phyloP scores from a whole-genome alignment of 768 basidiomycete species.

The Boletellus sp. region DNA sequence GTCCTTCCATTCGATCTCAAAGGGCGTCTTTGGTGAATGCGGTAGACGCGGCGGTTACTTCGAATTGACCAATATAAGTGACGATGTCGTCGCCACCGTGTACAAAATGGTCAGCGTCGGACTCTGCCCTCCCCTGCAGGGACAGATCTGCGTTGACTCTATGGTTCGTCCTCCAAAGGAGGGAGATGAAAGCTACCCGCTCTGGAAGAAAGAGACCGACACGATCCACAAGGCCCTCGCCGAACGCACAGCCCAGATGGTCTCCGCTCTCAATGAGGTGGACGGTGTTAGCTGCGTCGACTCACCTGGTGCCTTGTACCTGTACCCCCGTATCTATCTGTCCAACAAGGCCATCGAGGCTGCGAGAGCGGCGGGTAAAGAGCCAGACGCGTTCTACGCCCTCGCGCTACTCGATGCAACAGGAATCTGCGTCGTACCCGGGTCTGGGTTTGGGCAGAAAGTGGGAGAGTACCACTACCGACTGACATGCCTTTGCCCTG shows the following conservation, averaged over 20 bases:
- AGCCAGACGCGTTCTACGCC: slow-evolving; percentile 88
- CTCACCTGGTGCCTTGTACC: slow-evolving; percentile 89
- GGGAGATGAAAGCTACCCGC: slow-evolving; percentile 69
- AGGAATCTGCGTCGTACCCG: slow-evolving; percentile 92
- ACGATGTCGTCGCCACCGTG: slow-evolving; percentile 76
- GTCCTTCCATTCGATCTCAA: slow-evolving; percentile 97
- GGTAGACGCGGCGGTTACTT: slow-evolving; percentile 97
- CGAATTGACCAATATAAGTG: slow-evolving; percentile 78
- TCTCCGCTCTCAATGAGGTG: slow-evolving; percentile 71
- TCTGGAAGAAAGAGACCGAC: slow-evolving; percentile 83
- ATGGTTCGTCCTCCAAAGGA: slow-evolving; percentile 86
- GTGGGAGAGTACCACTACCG: slow-evolving; percentile 89
- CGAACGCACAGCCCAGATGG: slow-evolving; percentile 68
- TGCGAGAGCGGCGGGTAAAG: slow-evolving; percentile 67
- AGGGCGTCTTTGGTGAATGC: slow-evolving; percentile 95
- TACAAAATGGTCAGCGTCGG: slow-evolving; percentile 96
- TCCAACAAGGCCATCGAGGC: slow-evolving; percentile 69
- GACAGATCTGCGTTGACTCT: slow-evolving; percentile 92
- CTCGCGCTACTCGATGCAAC: slow-evolving; percentile 80
- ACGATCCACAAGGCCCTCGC: slow-evolving; percentile 73
- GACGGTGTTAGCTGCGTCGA: slow-evolving; percentile 88
- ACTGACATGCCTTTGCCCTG: slow-evolving; percentile 91
- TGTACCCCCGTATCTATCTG: slow-evolving; percentile 82
- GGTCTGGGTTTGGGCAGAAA: slow-evolving; percentile 92
- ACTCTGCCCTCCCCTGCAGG: slow-evolving; percentile 85